phyloP scores from a whole-genome alignment of 176 grass and related monocot species.

The Puccinellia tenuiflora region DNA sequence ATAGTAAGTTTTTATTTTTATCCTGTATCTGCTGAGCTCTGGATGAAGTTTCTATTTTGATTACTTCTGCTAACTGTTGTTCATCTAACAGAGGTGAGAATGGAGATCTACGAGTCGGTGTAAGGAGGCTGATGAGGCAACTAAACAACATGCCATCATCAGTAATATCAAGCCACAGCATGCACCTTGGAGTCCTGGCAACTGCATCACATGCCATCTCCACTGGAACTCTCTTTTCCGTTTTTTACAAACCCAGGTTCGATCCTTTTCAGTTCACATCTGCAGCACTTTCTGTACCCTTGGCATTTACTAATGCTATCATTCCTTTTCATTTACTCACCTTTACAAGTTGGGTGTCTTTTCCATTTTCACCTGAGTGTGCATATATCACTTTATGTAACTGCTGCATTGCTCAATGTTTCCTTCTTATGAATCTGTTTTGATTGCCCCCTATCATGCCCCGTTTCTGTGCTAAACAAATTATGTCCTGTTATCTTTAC shows the following conservation, averaged over 20 bases:
- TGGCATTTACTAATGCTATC: neutral
- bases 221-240: constrained; percentile 67
- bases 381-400: neutral
- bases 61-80: constrained; percentile 6
- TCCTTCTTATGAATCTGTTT: neutral
- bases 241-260: constrained; percentile 95
- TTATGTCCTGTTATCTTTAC: neutral
- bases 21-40: constrained; percentile 2
- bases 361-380: neutral
- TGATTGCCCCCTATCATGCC: neutral
- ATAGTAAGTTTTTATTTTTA: neutral
- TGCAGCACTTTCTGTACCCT: neutral
- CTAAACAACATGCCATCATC: constrained; percentile 78
- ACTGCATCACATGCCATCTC: constrained; percentile 83
- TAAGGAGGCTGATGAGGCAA: constrained; percentile 63
- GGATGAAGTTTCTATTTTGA: neutral
- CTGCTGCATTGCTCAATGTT: neutral
- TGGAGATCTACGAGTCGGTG: constrained; percentile 74
- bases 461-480: neutral
- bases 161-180: constrained; percentile 93
- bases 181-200: constrained; percentile 93
- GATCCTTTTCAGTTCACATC: neutral
- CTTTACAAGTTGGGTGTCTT: neutral
- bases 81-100: constrained; percentile 55
- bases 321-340: constrained; percentile 12